Evolutionary conservation across 106 monocot species (phyloP).

Genomic region (Agapanthus africanus): DNA sequence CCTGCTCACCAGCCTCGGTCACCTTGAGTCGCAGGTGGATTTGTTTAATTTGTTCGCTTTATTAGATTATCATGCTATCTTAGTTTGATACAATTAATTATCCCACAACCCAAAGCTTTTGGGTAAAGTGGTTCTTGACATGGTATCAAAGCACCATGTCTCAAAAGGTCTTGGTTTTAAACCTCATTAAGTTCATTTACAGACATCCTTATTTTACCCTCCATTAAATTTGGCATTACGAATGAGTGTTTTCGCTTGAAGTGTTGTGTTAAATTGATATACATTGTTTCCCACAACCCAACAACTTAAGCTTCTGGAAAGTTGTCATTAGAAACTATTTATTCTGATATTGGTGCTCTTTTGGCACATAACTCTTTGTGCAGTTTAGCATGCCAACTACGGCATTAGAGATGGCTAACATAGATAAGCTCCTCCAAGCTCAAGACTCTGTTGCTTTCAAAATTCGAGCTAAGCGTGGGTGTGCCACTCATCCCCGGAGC

Average conservation of each 20-base stretch:
- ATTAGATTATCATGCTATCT: no score
- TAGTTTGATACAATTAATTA: no score
- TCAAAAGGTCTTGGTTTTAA: no score
- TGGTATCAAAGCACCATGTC: no score
- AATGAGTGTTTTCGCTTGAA: background rate
- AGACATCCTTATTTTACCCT: background rate
- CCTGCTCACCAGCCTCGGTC: slow-evolving; percentile 31
- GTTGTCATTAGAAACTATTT: no score
- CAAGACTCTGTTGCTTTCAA: slow-evolving; percentile 49
- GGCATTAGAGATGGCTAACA: slow-evolving; percentile 43
- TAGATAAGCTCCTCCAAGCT: slow-evolving; percentile 47
- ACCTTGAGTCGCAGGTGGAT: slow-evolving; percentile 58
- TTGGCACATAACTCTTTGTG: slow-evolving; percentile 2
- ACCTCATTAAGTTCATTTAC: background rate
- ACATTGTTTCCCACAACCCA: no score
- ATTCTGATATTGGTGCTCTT: background rate
- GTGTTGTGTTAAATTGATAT: background rate
- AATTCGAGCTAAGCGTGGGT: slow-evolving; percentile 54
- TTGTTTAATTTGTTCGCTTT: no score
- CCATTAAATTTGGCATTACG: no score
- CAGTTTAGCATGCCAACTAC: slow-evolving; percentile 47
- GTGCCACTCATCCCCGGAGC: slow-evolving; percentile 43
- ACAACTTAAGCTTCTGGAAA: no score
- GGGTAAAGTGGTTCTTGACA: no score
- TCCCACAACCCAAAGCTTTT: no score